Base-by-base conservation (phyloP, 2,329 filamentous ascomycete species). In the Nemania sp. region DNA sequence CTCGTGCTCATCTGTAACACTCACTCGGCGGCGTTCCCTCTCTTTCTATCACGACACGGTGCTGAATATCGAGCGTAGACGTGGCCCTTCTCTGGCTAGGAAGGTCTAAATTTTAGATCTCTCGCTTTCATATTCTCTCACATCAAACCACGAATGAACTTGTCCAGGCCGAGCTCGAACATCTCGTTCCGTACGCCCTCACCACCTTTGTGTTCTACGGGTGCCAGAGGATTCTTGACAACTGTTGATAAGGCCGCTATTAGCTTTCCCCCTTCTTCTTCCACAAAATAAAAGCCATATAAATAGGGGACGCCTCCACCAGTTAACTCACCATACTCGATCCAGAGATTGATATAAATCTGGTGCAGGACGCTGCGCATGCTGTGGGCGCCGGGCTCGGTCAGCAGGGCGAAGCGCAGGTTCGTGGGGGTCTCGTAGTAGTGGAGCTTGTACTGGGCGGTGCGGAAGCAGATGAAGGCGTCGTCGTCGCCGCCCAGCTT, bases 381-480 rank as follows among this genome's bases (percentile, higher is more conserved):
- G 81, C 94, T 98, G 73, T 92, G 88, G 66, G 93, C 92, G 73
- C 89, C 92, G 43, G 92, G 93, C 82, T 98, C 96, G 26, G 96
- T 98, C 77, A 98, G 86, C 90, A 99, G 93, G 78, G 98, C 94
- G 78, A 98, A 97, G 78, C 97, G 97, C 81, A 97, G 90, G 79
- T 93, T 97, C 60, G 94, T 96, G 0, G 94, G 94, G 13, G 96
- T 98, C 85, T 99, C 96, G 86, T 98, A 99, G 85, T 97, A 99
- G 83, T 99, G 96, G 75, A 99, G 88, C 83, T 98, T 98, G 86
- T 99, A 99, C 81, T 97, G 92, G 73, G 88, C 92, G 61, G 96
- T 99, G 74, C 93, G 92, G 82, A 93, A 99, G 74, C 91, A 93
- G 74, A 99, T 92, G 81, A 99, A 99, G 78, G 92, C 93, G 83